Conservation (phyloP, 371 early-diverging fungal species). For the Circinella umbellata region DNA sequence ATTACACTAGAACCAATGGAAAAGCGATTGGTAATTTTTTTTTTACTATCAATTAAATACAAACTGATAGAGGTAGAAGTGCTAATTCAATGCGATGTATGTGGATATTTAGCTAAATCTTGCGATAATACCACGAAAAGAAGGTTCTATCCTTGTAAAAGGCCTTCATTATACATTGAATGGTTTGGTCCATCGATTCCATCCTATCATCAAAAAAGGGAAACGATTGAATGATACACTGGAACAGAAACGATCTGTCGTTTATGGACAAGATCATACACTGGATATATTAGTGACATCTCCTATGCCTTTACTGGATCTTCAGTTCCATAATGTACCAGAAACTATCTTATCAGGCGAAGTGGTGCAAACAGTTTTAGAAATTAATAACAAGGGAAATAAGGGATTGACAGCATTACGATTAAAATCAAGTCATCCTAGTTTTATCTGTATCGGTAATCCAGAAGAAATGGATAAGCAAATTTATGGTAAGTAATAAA, state of each 20-base stretch:
- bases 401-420: constrained; percentile 71
- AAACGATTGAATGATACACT: constrained; percentile 76
- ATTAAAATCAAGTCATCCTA: constrained; percentile 85
- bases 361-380: constrained; percentile 72
- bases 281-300: constrained; percentile 79
- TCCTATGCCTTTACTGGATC: constrained; percentile 85
- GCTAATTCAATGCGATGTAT: not conserved
- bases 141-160: constrained; percentile 74
- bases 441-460: constrained; percentile 79
- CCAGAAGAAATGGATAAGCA: constrained; percentile 50
- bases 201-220: constrained; percentile 72
- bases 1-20: constrained; percentile 60
- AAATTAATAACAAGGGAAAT: constrained; percentile 85
- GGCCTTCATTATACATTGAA: constrained; percentile 83
- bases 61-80: not conserved
- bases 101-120: constrained; percentile 65
- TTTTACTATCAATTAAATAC: not conserved
- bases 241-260: constrained; percentile 58
- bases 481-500: constrained; percentile 37
- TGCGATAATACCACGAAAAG: constrained; percentile 70
- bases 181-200: constrained; percentile 73
- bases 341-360: constrained; percentile 84
- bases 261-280: constrained; percentile 74
- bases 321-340: constrained; percentile 77
- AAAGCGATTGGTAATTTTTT: constrained; percentile 43